phyloP scores from a whole-genome alignment of 768 basidiomycete species.

The Kwoniella mangroviensis region DNA sequence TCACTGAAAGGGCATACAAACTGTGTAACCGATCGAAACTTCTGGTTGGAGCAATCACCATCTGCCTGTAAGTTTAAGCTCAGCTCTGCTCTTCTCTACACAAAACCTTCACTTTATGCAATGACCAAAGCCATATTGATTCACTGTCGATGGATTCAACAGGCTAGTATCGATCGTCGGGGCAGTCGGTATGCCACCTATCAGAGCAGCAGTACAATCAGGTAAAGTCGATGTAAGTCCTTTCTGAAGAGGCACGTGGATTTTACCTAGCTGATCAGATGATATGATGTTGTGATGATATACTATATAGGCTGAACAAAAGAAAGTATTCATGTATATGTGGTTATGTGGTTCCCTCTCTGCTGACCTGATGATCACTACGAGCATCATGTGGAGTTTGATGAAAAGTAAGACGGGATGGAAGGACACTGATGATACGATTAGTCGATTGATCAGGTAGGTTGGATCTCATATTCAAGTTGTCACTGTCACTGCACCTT shows the following conservation, averaged over 20 bases:
- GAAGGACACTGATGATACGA: neutral
- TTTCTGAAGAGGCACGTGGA: too few relatives aligned
- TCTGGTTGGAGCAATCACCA: neutral
- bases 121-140: neutral
- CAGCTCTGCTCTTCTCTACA: neutral
- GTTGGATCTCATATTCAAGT: neutral
- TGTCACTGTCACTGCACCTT: too few relatives aligned
- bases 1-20: conserved; percentile 16
- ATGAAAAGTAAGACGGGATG: conserved; percentile 7
- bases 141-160: neutral
- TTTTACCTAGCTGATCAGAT: too few relatives aligned
- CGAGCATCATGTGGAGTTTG: conserved; percentile 12
- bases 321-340: conserved; percentile 9
- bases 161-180: conserved; percentile 11
- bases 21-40: conserved; percentile 4
- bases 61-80: conserved; percentile 6
- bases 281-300: too few relatives aligned
- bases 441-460: conserved; percentile 8
- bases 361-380: conserved; percentile 15
- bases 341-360: conserved; percentile 5
- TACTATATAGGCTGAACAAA: neutral
- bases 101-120: too few relatives aligned
- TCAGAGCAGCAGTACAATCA: neutral
- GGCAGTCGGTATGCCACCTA: conserved; percentile 6
- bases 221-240: neutral